Conservation (phyloP, 148 eudicot species). For the Spergularia marina region DNA sequence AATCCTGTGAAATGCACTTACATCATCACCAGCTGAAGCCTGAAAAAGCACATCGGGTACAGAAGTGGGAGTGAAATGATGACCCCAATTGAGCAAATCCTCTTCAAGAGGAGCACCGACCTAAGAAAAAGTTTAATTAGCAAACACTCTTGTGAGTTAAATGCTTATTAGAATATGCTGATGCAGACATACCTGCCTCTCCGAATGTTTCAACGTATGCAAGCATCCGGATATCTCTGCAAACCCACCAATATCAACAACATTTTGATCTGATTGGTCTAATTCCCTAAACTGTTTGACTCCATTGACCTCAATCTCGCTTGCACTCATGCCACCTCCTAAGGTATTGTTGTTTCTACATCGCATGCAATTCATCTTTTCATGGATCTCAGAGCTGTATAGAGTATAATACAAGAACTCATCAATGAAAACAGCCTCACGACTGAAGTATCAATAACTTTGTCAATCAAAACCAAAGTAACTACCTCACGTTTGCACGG, state of each 20-base stretch:
- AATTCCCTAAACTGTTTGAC: conserved; percentile 24
- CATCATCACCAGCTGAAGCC: conserved; percentile 98
- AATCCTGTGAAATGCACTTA: conserved; percentile 29
- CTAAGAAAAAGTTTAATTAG: conserved; percentile 34
- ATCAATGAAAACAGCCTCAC: conserved; percentile 3
- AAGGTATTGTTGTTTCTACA: conserved; percentile 41
- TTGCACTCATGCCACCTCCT: conserved; percentile 25
- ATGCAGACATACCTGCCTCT: conserved; percentile 63
- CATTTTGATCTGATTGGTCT: conserved; percentile 42
- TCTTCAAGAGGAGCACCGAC: conserved; percentile 92
- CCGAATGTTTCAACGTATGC: conserved; percentile 55
- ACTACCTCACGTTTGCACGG: conserved; percentile 63
- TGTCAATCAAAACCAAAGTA: conserved; percentile 7
- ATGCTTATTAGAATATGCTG: background rate
- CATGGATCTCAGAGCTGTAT: conserved; percentile 91
- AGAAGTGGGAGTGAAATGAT: conserved; percentile 60
- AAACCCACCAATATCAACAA: conserved; percentile 83
- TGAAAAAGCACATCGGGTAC: conserved; percentile 88
- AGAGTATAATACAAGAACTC: background rate
- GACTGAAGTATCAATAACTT: conserved; percentile 11
- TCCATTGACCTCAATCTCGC: conserved; percentile 25
- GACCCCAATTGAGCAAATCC: conserved; percentile 96
- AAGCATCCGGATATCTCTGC: conserved; percentile 86
- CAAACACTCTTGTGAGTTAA: background rate
- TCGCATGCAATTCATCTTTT: conserved; percentile 82